Conservation (phyloP, 2,329 filamentous ascomycete species). For the Didymella segeticola region DNA sequence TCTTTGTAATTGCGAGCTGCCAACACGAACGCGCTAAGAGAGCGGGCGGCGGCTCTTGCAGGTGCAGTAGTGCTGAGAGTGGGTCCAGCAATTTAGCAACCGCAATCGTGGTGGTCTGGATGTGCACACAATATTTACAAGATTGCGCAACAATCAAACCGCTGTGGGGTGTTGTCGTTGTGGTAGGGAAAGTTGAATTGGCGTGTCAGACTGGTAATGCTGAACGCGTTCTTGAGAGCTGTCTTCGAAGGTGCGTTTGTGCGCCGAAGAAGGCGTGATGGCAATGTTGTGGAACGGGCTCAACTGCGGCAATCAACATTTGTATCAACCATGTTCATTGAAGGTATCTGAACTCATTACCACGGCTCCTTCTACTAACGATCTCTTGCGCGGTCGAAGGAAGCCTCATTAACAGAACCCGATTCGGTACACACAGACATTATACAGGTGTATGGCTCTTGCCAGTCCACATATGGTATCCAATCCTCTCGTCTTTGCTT, state of each 20-base stretch:
- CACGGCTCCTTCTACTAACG: conserved; percentile 38
- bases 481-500: conserved; percentile 18
- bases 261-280: not conserved
- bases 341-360: conserved; percentile 40
- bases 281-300: not conserved
- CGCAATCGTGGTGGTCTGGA: conserved; percentile 2
- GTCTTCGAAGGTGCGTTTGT: not conserved
- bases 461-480: conserved; percentile 19
- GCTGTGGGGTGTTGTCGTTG: not conserved
- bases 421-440: conserved; percentile 33
- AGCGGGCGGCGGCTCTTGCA: conserved; percentile 3
- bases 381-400: conserved; percentile 34
- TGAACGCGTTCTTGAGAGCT: not conserved
- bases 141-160: not conserved
- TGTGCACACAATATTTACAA: not conserved
- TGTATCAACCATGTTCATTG: conserved; percentile 24
- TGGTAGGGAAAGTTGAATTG: not conserved
- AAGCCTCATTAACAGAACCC: conserved; percentile 22
- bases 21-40: not conserved
- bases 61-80: conserved; percentile 15
- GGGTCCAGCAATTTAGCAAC: conserved; percentile 12
- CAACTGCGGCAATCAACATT: conserved; percentile 12
- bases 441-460: conserved; percentile 32
- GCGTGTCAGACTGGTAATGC: not conserved
- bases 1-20: conserved; percentile 1